Conservation (phyloP, 2,329 filamentous ascomycete genomes). For the Aspergillus sp. region DNA sequence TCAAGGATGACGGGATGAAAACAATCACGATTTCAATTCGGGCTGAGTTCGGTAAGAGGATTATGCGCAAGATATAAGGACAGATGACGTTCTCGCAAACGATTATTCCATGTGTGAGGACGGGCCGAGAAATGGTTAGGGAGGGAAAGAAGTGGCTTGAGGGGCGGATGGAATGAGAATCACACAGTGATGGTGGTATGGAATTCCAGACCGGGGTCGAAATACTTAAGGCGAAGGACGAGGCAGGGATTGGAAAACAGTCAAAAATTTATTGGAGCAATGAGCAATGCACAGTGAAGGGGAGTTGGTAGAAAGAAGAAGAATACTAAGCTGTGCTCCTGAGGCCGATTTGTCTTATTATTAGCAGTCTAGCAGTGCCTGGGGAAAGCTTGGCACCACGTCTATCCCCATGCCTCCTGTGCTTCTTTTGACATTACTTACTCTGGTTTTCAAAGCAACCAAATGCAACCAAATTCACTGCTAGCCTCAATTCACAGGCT, state of each 20-base stretch:
- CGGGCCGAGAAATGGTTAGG: not conserved
- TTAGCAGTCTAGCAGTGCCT: not conserved
- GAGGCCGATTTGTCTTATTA: constrained; percentile 4
- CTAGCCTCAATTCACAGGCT: not conserved
- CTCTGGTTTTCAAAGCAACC: not conserved
- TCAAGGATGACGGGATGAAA: constrained; percentile 1
- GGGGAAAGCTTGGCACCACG: constrained; percentile 9
- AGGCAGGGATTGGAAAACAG: constrained; percentile 11
- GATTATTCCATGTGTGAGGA: constrained; percentile 17
- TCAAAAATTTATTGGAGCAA: constrained; percentile 3
- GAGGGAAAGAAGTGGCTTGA: constrained; percentile 12
- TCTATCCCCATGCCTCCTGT: not conserved
- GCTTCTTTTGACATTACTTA: not conserved
- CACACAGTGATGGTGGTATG: constrained; percentile 4
- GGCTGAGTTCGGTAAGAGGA: not conserved
- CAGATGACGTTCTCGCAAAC: constrained; percentile 9
- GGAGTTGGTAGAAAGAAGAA: not conserved
- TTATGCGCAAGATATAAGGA: not conserved
- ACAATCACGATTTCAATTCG: constrained; percentile 6
- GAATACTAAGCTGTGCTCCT: constrained; percentile 1
- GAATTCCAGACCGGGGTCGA: constrained; percentile 12
- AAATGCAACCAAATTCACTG: not conserved
- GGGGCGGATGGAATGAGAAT: constrained; percentile 5
- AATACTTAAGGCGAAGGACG: constrained; percentile 6
- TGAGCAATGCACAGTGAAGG: not conserved